Percentiles rank a stretch among this genome's conserved stretches.
phyloP scores from a whole-genome alignment of 2,329 filamentous ascomycete species.

The Nemania serpens region DNA sequence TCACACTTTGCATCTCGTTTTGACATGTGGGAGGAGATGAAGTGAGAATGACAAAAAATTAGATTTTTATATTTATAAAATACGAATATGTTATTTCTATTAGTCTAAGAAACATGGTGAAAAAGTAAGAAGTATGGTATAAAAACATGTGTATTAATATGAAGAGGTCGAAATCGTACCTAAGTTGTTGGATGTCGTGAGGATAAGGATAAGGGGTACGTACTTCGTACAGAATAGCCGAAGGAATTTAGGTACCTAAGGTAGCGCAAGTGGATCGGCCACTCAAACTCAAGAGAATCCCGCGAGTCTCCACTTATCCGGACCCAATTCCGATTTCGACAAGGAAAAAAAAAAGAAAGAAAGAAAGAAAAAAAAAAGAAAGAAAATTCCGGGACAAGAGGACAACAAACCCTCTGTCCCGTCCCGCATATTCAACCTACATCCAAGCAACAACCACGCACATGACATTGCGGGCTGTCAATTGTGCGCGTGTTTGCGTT shows the following conservation, averaged over 20 bases:
- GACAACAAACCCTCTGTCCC: conserved; percentile 11
- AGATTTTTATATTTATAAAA: too few relatives aligned
- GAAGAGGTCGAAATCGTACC: too few relatives aligned
- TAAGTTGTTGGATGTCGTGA: too few relatives aligned
- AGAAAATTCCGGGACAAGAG: not conserved
- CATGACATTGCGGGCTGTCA: not conserved
- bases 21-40: not conserved
- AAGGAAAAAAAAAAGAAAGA: not conserved
- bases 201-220: too few relatives aligned
- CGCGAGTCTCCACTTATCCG: not conserved
- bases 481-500: conserved; percentile 2
- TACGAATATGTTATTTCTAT: too few relatives aligned
- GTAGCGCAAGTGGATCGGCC: not conserved
- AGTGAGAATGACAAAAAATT: not conserved
- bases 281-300: too few relatives aligned
- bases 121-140: too few relatives aligned
- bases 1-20: not conserved
- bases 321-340: not conserved
- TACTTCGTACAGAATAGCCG: too few relatives aligned
- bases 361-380: not conserved
- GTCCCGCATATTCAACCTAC: not conserved
- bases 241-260: too few relatives aligned
- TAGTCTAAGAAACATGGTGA: too few relatives aligned
- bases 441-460: not conserved
- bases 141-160: too few relatives aligned